These are phyloP conservation scores for Oenanthe sinensis DNA, from an alignment of 129 eudicot genomes.

Conservation along the genomic window DNA sequence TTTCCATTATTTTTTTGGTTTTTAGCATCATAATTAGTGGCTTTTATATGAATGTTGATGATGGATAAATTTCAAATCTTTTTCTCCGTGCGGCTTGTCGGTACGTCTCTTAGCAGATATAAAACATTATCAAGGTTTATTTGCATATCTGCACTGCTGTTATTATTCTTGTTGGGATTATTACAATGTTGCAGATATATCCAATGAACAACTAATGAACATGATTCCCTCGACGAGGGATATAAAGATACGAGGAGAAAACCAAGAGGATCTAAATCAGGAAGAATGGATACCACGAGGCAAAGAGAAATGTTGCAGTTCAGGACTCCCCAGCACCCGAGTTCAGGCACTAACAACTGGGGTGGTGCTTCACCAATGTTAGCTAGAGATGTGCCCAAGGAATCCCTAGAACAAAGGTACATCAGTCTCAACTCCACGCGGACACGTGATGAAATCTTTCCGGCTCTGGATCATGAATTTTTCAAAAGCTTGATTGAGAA, in stretches of 20 bases:
- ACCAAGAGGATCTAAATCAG: not conserved
- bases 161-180: not conserved
- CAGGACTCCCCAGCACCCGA: constrained; percentile 84
- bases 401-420: constrained; percentile 65
- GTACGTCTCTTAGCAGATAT: not conserved
- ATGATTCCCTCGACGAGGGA: too few relatives aligned
- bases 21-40: not conserved
- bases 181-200: constrained; percentile 8
- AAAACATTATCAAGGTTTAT: not conserved
- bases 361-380: constrained; percentile 43
- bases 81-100: not conserved
- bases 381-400: constrained; percentile 39
- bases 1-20: too few relatives aligned
- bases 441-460: constrained; percentile 12
- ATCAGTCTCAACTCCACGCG: constrained; percentile 36
- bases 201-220: not conserved
- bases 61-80: not conserved
- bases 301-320: constrained; percentile 48
- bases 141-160: not conserved
- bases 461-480: not conserved
- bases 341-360: constrained; percentile 30
- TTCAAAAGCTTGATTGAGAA: not conserved
- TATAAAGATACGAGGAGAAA: constrained; percentile 1
- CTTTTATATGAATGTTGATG: not conserved
- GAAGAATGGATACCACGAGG: constrained; percentile 21